Percentiles rank a stretch among this genome's conserved stretches.
Conservation (phyloP, 2,329 filamentous ascomycete genomes). For the Ceratocystis papillata region DNA sequence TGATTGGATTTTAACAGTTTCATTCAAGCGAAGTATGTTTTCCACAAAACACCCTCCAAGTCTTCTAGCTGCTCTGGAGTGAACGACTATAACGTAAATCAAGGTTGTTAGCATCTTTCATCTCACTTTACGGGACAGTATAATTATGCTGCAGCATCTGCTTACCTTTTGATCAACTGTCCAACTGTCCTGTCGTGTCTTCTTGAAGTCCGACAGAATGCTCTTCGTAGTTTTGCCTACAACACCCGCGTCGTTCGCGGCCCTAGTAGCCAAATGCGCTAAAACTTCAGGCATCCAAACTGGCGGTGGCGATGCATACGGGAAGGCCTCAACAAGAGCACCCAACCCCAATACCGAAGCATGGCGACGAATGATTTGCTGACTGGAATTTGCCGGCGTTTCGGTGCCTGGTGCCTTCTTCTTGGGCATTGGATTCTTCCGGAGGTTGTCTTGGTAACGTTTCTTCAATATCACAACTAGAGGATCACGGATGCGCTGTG, state of each 20-base stretch:
- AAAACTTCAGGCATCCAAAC: conserved; percentile 88
- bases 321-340: conserved; percentile 87
- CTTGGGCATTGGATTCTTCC: conserved; percentile 79
- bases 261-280: conserved; percentile 70
- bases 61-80: conserved; percentile 88
- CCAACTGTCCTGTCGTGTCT: conserved; percentile 98
- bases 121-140: conserved; percentile 4
- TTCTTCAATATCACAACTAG: conserved; percentile 65
- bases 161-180: conserved; percentile 91
- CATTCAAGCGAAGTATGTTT: conserved; percentile 87
- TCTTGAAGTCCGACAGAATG: conserved; percentile 95
- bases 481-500: conserved; percentile 62
- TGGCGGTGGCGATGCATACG: conserved; percentile 86
- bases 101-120: conserved; percentile 26
- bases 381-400: conserved; percentile 59
- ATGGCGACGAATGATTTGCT: conserved; percentile 70
- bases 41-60: conserved; percentile 92
- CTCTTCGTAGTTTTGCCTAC: conserved; percentile 93
- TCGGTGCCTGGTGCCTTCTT: conserved; percentile 40
- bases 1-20: background rate
- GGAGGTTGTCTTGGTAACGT: conserved; percentile 68
- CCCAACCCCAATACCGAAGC: conserved; percentile 87
- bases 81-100: conserved; percentile 51
- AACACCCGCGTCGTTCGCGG: conserved; percentile 78
- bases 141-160: conserved; percentile 23